phyloP scores from a whole-genome alignment of 139 green algal species.

The Dunaliella primolecta region DNA sequence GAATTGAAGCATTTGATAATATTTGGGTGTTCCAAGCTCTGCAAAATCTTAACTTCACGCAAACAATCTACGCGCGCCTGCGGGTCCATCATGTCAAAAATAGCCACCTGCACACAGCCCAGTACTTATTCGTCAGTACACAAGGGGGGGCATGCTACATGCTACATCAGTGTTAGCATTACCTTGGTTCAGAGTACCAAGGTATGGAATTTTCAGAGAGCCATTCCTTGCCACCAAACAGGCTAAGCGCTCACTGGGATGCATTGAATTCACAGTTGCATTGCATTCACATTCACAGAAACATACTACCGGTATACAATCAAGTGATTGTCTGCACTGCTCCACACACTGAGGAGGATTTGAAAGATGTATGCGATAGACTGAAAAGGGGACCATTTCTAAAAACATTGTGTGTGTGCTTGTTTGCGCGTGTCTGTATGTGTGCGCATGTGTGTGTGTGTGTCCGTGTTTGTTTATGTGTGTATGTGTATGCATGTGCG shows the following conservation, averaged over 20 bases:
- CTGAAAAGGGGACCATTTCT: too few relatives aligned
- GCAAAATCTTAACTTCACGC: constrained; percentile 54
- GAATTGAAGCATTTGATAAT: constrained; percentile 52
- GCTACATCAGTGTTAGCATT: not conserved
- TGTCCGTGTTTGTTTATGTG: too few relatives aligned
- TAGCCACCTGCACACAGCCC: constrained; percentile 38
- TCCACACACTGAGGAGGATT: too few relatives aligned
- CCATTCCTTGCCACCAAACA: not conserved
- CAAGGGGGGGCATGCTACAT: not conserved
- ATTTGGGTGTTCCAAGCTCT: constrained; percentile 51
- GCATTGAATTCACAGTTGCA: not conserved
- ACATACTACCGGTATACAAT: too few relatives aligned
- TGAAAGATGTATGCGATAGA: too few relatives aligned
- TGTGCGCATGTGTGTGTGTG: too few relatives aligned
- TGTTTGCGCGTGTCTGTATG: too few relatives aligned
- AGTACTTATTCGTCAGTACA: not conserved
- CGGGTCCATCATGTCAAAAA: constrained; percentile 62
- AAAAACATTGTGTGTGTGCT: too few relatives aligned
- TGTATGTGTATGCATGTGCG: too few relatives aligned
- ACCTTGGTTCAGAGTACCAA: not conserved
- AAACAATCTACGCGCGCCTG: constrained; percentile 42
- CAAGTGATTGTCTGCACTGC: too few relatives aligned
- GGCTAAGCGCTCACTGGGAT: not conserved
- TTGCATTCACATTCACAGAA: not conserved
- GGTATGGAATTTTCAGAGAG: not conserved